Evolutionary conservation across 2,329 filamentous ascomycete species (phyloP), one percentile per base, ranked within the genome.

Genomic region (Macrophomina phaseolina): DNA sequence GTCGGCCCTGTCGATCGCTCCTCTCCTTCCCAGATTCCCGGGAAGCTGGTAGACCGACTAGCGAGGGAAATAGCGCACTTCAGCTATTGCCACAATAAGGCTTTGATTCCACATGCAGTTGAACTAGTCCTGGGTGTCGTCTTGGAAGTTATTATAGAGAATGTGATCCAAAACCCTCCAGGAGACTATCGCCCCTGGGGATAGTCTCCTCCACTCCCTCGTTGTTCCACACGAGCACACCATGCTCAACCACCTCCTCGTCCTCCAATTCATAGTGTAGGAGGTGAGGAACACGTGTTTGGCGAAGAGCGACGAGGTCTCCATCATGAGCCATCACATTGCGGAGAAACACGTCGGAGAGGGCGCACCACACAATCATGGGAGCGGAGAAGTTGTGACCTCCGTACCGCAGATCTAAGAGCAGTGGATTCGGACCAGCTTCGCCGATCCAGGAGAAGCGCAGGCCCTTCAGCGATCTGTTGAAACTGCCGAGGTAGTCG

Each of bases 401-500:
- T 16, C 63, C 48, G 45, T 51, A 60, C n/a, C 42, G 30, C 23
- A 51, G 9, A 45, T 63, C 60, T 2, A 67, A 52, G 3, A 67
- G 18, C n/a, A 67, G 60, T 1, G 65, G 65, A 36, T 51, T 67
- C 2, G 65, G 65, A 30, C 65, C 65, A 5, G 42, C 23, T 6
- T 32, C 3, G 16, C 60, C 65, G 3, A 67, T 12, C 65, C 65
- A 67, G 5, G 49, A 45, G 40, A 63, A 67, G n/a, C 34, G 23
- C 12, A 67, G 36, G n/a, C 23, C 42, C n/a, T 34, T 30, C 6
- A 67, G 65, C 3, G 58, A 51, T 14, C 23, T 42, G 11, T 18
- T 36, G 42, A 67, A 67, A 9, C 58, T 58, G 16, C 40, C 65
- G 12, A 67, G 49, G 16, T 48, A 63, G 38, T 64, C 60, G n/a